These are phyloP conservation scores for Sclerotinia glacialis DNA, from an alignment of 2,329 filamentous ascomycete species.

Conservation along the genomic window DNA sequence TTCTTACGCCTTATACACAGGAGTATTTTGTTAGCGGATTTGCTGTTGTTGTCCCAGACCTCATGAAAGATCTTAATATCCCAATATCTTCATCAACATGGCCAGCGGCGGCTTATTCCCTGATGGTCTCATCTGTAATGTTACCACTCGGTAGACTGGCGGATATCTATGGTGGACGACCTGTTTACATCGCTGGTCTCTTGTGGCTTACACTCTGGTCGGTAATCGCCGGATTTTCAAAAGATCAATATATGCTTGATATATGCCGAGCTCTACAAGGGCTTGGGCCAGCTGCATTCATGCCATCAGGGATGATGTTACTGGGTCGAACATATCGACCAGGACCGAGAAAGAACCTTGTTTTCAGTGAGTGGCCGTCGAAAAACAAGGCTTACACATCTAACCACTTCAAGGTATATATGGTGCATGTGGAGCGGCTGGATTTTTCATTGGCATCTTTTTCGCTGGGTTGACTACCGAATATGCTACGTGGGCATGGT, in stretches of 20 bases:
- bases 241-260: conserved; percentile 64
- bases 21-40: conserved; percentile 71
- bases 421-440: conserved; percentile 19
- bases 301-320: conserved; percentile 64
- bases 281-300: conserved; percentile 65
- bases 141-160: conserved; percentile 59
- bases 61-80: conserved; percentile 60
- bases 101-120: conserved; percentile 58
- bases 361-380: conserved; percentile 42
- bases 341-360: conserved; percentile 62
- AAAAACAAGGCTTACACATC: neutral
- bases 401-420: conserved; percentile 19
- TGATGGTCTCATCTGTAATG: conserved; percentile 52
- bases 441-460: conserved; percentile 58
- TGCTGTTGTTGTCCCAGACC: conserved; percentile 62
- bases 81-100: conserved; percentile 57
- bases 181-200: conserved; percentile 55
- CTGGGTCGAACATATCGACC: conserved; percentile 61
- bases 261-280: conserved; percentile 69
- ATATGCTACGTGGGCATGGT: conserved; percentile 60
- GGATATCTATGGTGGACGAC: conserved; percentile 58
- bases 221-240: conserved; percentile 65
- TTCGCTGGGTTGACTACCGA: conserved; percentile 61
- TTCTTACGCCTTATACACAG: conserved; percentile 31
- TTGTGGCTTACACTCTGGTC: conserved; percentile 65